phyloP scores from a whole-genome alignment of 257 asterid species.

The Euphrasia confusa region DNA sequence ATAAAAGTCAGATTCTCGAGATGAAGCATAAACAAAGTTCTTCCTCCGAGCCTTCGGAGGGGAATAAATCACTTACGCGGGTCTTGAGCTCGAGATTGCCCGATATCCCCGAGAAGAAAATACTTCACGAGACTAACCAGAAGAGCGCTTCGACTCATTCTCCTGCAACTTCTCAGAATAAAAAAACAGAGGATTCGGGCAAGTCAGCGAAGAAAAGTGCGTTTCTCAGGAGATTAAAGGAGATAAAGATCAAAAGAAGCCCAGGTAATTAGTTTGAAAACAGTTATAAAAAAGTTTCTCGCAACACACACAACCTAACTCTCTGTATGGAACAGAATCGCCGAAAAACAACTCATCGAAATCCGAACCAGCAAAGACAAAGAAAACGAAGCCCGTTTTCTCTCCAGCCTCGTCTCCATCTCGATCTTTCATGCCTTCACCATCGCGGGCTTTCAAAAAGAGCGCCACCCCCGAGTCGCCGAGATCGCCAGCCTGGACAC shows the following conservation, averaged over 20 bases:
- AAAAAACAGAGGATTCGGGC: constrained; percentile 26
- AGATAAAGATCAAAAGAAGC: constrained; percentile 27
- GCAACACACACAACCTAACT: not conserved
- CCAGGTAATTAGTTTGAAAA: constrained; percentile 33
- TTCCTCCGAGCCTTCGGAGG: constrained; percentile 22
- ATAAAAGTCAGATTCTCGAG: constrained; percentile 27
- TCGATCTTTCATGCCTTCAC: constrained; percentile 15
- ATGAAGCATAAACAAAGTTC: constrained; percentile 22
- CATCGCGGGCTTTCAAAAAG: constrained; percentile 21
- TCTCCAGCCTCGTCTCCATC: constrained; percentile 36
- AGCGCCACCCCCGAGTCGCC: constrained; percentile 32
- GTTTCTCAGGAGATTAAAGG: constrained; percentile 31
- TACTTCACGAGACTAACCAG: constrained; percentile 21
- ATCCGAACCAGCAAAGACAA: constrained; percentile 38
- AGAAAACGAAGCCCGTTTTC: constrained; percentile 24
- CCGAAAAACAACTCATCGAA: constrained; percentile 29
- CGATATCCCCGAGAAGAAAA: constrained; percentile 52
- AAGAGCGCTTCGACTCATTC: constrained; percentile 24
- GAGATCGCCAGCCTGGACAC: constrained; percentile 31
- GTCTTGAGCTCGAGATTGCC: constrained; percentile 26
- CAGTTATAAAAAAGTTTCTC: not conserved
- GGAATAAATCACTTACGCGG: constrained; percentile 24
- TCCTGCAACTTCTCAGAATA: constrained; percentile 20
- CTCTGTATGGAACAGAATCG: constrained; percentile 29
- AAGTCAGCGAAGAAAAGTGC: constrained; percentile 31